Evolutionary conservation across 805 yeast species (phyloP).

Genomic region (Suhomyces sp.): DNA sequence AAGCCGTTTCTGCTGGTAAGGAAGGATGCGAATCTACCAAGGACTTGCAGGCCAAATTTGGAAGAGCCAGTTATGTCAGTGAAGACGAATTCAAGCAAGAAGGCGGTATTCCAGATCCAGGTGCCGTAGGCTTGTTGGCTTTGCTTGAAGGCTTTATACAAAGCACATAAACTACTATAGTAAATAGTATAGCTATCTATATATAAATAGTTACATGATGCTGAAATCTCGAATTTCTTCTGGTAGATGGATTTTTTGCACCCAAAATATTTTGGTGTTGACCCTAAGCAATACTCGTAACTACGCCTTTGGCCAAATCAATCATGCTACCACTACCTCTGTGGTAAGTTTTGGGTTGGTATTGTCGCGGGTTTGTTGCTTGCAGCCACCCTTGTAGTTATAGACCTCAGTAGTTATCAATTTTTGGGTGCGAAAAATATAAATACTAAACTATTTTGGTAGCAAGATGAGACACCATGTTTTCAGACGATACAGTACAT

Average conservation of each 20-base stretch:
- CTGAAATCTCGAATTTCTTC: too few relatives aligned
- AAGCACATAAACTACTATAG: neutral
- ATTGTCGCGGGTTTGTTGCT: neutral
- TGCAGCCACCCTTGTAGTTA: conserved; percentile 6
- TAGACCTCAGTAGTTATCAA: conserved; percentile 5
- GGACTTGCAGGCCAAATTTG: conserved; percentile 77
- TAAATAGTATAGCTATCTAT: too few relatives aligned
- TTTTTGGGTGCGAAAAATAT: conserved; percentile 4
- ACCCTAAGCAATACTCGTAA: neutral
- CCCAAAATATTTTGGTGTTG: neutral
- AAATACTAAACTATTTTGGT: neutral
- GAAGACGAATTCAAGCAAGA: conserved; percentile 53
- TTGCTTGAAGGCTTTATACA: conserved; percentile 44
- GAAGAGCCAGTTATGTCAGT: conserved; percentile 87
- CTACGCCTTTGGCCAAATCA: too few relatives aligned
- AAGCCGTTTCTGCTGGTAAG: conserved; percentile 67
- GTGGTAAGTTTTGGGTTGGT: neutral
- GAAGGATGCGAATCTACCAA: conserved; percentile 77
- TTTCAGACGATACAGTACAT: conserved; percentile 1
- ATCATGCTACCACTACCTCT: neutral
- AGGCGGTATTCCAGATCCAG: conserved; percentile 91
- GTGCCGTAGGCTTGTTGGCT: conserved; percentile 83
- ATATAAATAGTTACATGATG: too few relatives aligned
- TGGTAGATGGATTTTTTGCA: neutral
- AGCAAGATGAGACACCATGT: neutral